These are phyloP conservation scores for Globisporangium cederbergense DNA, from an alignment of 352 stramenopile genomes.

Conservation along the genomic window DNA sequence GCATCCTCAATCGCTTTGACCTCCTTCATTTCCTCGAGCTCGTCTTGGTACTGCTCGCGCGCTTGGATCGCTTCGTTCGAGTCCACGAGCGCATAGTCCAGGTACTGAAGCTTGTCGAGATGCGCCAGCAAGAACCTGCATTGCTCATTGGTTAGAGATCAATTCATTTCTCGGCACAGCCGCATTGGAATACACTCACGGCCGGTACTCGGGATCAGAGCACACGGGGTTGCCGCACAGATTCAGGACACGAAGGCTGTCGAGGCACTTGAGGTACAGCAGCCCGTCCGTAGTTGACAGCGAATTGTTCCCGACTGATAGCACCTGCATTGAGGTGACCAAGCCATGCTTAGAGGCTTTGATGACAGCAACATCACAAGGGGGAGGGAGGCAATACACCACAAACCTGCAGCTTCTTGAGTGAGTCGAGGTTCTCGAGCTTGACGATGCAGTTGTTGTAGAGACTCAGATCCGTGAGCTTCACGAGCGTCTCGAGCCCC, in stretches of 20 bases:
- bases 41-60: conserved; percentile 90
- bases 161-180: no score
- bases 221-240: conserved; percentile 92
- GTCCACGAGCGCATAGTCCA: conserved; percentile 92
- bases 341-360: not conserved
- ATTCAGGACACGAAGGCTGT: conserved; percentile 89
- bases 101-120: conserved; percentile 90
- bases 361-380: no score
- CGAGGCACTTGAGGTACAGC: conserved; percentile 79
- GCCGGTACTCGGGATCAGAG: conserved; percentile 88
- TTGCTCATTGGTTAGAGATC: not conserved
- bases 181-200: conserved; percentile 25
- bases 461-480: conserved; percentile 90
- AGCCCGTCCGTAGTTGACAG: conserved; percentile 72
- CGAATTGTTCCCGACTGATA: conserved; percentile 92
- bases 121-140: conserved; percentile 87
- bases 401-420: conserved; percentile 77
- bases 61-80: conserved; percentile 69
- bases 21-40: conserved; percentile 79
- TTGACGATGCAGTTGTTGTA: conserved; percentile 94
- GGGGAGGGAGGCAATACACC: not conserved
- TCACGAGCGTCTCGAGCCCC: conserved; percentile 87
- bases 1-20: conserved; percentile 86
- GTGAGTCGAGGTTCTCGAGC: conserved; percentile 89
- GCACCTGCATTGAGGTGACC: conserved; percentile 36